Conservation (phyloP, 306 rosid genomes). For the Hippophae tibetana region DNA sequence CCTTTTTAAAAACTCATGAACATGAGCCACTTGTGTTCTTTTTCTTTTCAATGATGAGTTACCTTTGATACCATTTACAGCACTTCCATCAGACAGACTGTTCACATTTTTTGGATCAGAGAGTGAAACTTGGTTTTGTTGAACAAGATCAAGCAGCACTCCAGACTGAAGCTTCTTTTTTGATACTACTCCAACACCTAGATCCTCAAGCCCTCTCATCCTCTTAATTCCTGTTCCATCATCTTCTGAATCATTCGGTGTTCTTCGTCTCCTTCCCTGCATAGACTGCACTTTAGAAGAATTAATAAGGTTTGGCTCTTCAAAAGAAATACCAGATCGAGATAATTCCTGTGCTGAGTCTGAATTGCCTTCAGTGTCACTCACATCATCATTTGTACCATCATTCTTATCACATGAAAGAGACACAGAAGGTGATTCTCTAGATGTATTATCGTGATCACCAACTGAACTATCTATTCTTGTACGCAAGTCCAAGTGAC, state of each 20-base stretch:
- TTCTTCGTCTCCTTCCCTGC: constrained; percentile 75
- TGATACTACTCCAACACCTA: constrained; percentile 58
- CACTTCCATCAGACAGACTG: constrained; percentile 46
- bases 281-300: constrained; percentile 53
- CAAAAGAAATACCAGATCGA: constrained; percentile 87
- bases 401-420: constrained; percentile 47
- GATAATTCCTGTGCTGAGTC: constrained; percentile 77
- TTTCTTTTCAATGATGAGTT: constrained; percentile 52
- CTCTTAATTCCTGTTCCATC: constrained; percentile 88
- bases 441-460: constrained; percentile 35
- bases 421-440: constrained; percentile 42
- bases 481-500: constrained; percentile 31
- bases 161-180: constrained; percentile 46
- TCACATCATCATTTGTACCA: constrained; percentile 37
- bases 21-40: constrained; percentile 68
- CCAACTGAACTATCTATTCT: constrained; percentile 38
- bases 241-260: constrained; percentile 96
- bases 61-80: constrained; percentile 45
- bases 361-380: constrained; percentile 56
- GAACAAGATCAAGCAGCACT: constrained; percentile 46
- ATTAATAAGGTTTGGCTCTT: constrained; percentile 66
- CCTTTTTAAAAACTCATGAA: constrained; percentile 55
- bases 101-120: constrained; percentile 35
- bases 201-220: constrained; percentile 91
- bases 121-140: constrained; percentile 45